Base-by-base conservation (phyloP, 306 rosid species). In the Oxytropis ochrocephala region DNA sequence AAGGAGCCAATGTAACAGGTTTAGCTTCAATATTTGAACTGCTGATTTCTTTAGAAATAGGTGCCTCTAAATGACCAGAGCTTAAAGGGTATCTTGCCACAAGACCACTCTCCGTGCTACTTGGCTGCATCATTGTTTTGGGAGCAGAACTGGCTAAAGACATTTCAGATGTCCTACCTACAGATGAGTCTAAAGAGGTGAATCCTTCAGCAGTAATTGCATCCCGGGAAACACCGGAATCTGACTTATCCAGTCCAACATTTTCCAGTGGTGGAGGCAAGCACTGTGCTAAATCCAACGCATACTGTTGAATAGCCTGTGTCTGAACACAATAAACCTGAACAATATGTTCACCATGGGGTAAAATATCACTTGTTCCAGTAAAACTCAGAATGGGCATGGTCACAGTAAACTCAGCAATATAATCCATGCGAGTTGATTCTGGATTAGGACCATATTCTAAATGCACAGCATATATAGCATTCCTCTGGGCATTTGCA, bases 261-360 rank as follows among this genome's bases (percentile, higher is more conserved):
- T 84, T 85, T 77, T 91, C 97, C 53, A 86, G 35, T 0, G 90
- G 97, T 0, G 97, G 91, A 24, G 99, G 99, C 79, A 95, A 86
- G 81, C 99, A 95, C 81, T 89, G 96, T 53, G 93, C 82, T 60
- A 95, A 86, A 69, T 95, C 93, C 89, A 95, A 85, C 70, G 99
- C 99, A 86, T 95, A 95, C 73, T 95, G 96, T 75, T 91, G 99
- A 80, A 95, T 95, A 67, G 99, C 99, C 78, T 83, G 93, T 52
- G 99, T 95, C 82, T 95, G 97, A 75, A 95, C 99, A 78, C 99
- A 95, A 86, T 89, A 95, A 73, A 95, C 95, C 87, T 86, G 97
- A 80, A 91, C 87, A 73, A 85, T 76, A 70, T 95, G 95, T 67
- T 90, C 96, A 13, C 88, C 87, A 60, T 84, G 89, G 57, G 91